Conservation (phyloP, 495 filamentous ascomycete species). For the Neurospora tetrasperma region DNA sequence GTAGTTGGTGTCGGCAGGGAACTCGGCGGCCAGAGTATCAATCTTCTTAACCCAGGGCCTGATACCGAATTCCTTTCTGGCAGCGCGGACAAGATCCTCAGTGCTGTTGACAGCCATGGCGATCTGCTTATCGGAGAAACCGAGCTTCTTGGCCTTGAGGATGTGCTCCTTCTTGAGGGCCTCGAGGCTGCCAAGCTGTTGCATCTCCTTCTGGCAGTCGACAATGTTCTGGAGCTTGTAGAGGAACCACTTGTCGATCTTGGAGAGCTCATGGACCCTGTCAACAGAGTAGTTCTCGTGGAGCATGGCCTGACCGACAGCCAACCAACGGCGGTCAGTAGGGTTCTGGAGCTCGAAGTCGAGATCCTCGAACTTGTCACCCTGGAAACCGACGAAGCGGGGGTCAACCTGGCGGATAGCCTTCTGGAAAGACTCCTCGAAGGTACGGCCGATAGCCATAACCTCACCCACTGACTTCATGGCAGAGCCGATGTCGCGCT, state of each 20-base stretch:
- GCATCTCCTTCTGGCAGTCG: conserved; percentile 74
- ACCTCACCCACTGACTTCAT: conserved; percentile 99
- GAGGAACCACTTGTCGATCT: conserved; percentile 96
- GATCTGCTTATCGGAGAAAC: conserved; percentile 95
- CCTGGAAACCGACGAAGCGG: conserved; percentile 84
- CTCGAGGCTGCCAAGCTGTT: conserved; percentile 77
- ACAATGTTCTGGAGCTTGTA: conserved; percentile 97
- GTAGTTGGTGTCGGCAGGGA: conserved; percentile 95
- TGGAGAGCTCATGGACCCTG: conserved; percentile 80
- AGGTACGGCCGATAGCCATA: conserved; percentile 97
- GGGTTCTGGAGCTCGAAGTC: conserved; percentile 86
- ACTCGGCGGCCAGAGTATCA: conserved; percentile 93
- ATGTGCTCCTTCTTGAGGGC: conserved; percentile 80
- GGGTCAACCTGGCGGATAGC: conserved; percentile 95
- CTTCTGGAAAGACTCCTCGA: conserved; percentile 99
- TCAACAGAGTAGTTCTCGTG: conserved; percentile 93
- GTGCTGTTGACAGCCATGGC: conserved; percentile 71
- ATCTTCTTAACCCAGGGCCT: conserved; percentile 93
- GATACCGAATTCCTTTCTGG: conserved; percentile 77
- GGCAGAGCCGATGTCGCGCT: conserved; percentile 89
- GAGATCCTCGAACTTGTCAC: conserved; percentile 84
- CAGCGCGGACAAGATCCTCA: conserved; percentile 83
- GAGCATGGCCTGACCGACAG: conserved; percentile 94
- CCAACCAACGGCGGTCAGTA: conserved; percentile 90
- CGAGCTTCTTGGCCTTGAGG: conserved; percentile 88